phyloP scores from a whole-genome alignment of 495 filamentous ascomycete species.

The Eremomyces bilateralis region DNA sequence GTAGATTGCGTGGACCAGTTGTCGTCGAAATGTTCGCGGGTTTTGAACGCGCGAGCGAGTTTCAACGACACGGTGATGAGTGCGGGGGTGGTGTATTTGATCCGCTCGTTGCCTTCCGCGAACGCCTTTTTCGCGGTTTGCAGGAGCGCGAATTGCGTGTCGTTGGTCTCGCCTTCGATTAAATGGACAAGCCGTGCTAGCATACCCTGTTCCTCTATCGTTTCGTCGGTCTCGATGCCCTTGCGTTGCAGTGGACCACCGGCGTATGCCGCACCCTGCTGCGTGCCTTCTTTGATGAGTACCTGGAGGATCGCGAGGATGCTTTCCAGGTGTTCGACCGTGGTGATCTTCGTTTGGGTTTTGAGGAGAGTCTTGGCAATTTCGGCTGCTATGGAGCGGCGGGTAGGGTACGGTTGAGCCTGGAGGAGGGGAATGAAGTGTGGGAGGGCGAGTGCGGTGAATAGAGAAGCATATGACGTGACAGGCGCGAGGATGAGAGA shows the following conservation, averaged over 20 bases:
- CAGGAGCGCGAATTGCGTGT: conserved; percentile 83
- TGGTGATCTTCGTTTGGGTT: conserved; percentile 58
- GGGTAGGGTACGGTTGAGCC: conserved; percentile 80
- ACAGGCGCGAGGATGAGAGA: conserved; percentile 73
- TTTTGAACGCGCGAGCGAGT: conserved; percentile 73
- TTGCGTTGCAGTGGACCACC: conserved; percentile 44
- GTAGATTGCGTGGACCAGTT: conserved; percentile 83
- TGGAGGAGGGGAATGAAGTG: conserved; percentile 78
- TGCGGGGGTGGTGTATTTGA: conserved; percentile 85
- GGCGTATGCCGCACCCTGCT: conserved; percentile 65
- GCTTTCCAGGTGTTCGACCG: conserved; percentile 59
- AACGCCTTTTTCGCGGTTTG: conserved; percentile 78
- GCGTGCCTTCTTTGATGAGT: conserved; percentile 77
- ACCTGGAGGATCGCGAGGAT: conserved; percentile 74
- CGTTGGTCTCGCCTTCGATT: conserved; percentile 62
- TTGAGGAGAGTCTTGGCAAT: conserved; percentile 57
- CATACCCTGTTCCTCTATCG: conserved; percentile 93
- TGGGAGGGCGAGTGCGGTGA: conserved; percentile 78
- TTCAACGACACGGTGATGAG: conserved; percentile 78
- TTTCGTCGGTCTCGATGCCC: conserved; percentile 73
- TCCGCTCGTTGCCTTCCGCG: conserved; percentile 79
- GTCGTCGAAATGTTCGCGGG: conserved; percentile 81
- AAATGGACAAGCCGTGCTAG: conserved; percentile 80
- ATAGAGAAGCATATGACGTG: conserved; percentile 75
- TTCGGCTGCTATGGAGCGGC: conserved; percentile 74